phyloP scores from a whole-genome alignment of 257 asterid genomes.

The Nicotiana sylvestris region DNA sequence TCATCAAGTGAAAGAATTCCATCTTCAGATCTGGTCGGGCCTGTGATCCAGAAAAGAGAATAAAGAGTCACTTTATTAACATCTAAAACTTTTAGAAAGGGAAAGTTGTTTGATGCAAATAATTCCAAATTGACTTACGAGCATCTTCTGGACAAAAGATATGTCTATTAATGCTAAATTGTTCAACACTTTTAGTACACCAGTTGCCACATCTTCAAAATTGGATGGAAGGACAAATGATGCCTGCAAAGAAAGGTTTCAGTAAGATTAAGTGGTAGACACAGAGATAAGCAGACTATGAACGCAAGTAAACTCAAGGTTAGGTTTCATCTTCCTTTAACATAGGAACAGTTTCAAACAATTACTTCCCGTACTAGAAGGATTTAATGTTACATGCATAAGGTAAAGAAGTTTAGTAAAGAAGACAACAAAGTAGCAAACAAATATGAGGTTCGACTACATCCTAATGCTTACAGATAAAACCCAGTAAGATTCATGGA shows the following conservation, averaged over 20 bases:
- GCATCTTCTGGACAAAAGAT: slow-evolving; percentile 84
- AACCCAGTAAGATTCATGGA: not conserved
- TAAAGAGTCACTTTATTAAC: not conserved
- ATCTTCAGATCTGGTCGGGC: slow-evolving; percentile 92
- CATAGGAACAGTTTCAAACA: not conserved
- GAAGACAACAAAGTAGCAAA: not conserved
- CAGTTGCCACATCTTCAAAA: slow-evolving; percentile 96
- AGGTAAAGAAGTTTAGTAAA: not conserved
- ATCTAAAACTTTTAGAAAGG: not conserved
- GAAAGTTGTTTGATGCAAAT: not conserved
- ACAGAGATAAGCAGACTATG: not conserved
- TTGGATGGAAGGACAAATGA: slow-evolving; percentile 82
- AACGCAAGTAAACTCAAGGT: not conserved
- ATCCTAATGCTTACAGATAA: not conserved
- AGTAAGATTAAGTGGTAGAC: not conserved
- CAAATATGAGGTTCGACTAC: not conserved
- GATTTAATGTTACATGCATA: not conserved
- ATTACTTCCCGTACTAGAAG: not conserved
- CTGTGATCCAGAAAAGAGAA: slow-evolving; percentile 39
- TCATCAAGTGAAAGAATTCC: slow-evolving; percentile 95
- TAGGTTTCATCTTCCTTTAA: not conserved
- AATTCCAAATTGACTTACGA: slow-evolving; percentile 43
- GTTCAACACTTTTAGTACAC: slow-evolving; percentile 92
- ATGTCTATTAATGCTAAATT: slow-evolving; percentile 88
- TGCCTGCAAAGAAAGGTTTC: slow-evolving; percentile 42